Evolutionary conservation across 768 basidiomycete species (phyloP), one percentile per base, ranked within the genome.

Genomic region (Mycena leptocephala): DNA sequence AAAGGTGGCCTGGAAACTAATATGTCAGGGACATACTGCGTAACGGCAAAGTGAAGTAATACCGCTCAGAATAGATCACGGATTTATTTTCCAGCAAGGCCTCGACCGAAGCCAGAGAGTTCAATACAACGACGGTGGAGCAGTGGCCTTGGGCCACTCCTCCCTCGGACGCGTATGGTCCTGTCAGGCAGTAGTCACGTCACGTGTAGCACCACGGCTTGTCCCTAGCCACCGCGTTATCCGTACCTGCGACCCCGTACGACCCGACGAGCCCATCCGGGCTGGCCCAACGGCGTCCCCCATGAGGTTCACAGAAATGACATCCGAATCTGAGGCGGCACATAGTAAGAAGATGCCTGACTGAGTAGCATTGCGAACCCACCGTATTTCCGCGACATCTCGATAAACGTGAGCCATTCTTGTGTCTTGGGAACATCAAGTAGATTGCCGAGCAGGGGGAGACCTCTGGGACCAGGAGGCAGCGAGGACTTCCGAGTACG

Each of bases 311-410:
- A 65, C 28, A 1, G 43, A 48, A 32, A 65, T 51, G n/a, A 65
- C 48, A 28, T 65, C 63, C 22, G 63, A 65, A 32, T 65, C 63
- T 65, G 46, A 62, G 41, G 24, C 18, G 28, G n/a, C 14, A 65
- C 63, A 65, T 48, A n/a, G n/a, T n/a, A n/a, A n/a, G n/a, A n/a
- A n/a, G n/a, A n/a, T n/a, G n/a, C n/a, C n/a, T n/a, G n/a, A n/a
- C n/a, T n/a, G n/a, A n/a, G n/a, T n/a, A n/a, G n/a, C n/a, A n/a
- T n/a, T n/a, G n/a, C n/a, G n/a, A n/a, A 28, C 64, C 11, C n/a
- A 73, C 72, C 43, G 26, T 74, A 74, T 41, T 61, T 67, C 3
- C 24, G 55, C 2, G 56, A 67, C 65, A 74, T 74, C 5, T 67
- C 58, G 2, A 67, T 58, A 33, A 66, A 67, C 5, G 64, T n/a